Evolutionary conservation across 129 eudicot species (phyloP), one percentile per base, ranked within the genome.

Genomic region (Apium graveolens): DNA sequence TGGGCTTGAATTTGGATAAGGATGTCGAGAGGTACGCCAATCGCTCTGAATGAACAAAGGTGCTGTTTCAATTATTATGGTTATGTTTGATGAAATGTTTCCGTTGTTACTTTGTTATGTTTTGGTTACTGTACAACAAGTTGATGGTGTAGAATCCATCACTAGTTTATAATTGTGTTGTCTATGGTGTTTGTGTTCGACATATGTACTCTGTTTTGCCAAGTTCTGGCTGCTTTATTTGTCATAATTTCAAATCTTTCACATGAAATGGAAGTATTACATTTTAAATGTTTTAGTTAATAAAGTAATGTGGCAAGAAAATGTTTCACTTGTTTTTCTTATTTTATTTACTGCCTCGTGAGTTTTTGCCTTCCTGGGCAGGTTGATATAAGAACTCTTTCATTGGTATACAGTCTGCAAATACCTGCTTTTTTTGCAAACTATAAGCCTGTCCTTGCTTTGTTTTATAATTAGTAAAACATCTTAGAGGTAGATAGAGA

Each of bases 1-100:
- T 74, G 41, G 78, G 78, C 3, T 74, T 74, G 78, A 74, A 74
- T 46, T 74, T 74, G 78, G 78, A 43, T 57, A 48, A 74, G 76
- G 41, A 41, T 13, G 78, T 74, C 5, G 78, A 74, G 63, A 45
- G 78, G 62, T 43, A 74, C 3, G 63, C 63, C 0, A 74, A 74
- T 44, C 62, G 63, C 27, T 74, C 78, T 21, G 60, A 74, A 13
- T 74, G 51, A n/a, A n/a, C n/a, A 41, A 72, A 10, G 44, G 1
- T 11, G 9, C 6, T 24, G 74, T 24, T 35, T 35, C 37, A 35
- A 35, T 3, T 69, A 18, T 34, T 11, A 0, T n/a, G 37, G 1
- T 7, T 70, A 5, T 70, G 75, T 70, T 68, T 18, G 73, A 68
- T 41, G n/a, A 69, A 69, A 12, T 69, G 45, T 35, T 2, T 34